These are phyloP conservation scores for Fagopyrum esculentum DNA, from an alignment of 148 eudicot genomes.

Conservation along the genomic window DNA sequence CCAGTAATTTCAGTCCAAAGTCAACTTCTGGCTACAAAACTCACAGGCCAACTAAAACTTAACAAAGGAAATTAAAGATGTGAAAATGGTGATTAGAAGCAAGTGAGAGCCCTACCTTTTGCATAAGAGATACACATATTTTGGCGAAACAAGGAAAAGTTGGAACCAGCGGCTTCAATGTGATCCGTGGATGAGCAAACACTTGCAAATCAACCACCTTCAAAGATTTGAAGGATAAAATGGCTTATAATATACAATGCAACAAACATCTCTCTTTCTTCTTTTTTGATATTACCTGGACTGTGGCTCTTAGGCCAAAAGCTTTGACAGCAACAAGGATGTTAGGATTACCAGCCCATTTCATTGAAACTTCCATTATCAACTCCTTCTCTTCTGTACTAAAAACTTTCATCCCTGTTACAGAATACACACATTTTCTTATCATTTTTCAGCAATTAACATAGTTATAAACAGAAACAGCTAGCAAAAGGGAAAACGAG, in stretches of 20 bases:
- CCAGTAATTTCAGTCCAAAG: conserved; percentile 83
- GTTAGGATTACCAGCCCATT: conserved; percentile 21
- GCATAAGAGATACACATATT: conserved; percentile 85
- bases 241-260: background rate
- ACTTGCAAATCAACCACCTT: conserved; percentile 94
- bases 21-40: conserved; percentile 90
- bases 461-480: background rate
- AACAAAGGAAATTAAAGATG: background rate
- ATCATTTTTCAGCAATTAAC: background rate
- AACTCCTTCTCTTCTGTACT: conserved; percentile 18
- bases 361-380: conserved; percentile 18
- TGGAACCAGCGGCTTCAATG: conserved; percentile 92
- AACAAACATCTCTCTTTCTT: background rate
- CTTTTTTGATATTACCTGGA: conserved; percentile 46
- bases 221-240: conserved; percentile 4
- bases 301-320: conserved; percentile 44
- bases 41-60: conserved; percentile 12
- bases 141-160: conserved; percentile 88
- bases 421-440: background rate
- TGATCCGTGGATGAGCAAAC: conserved; percentile 89
- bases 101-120: conserved; percentile 41
- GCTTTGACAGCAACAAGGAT: conserved; percentile 17
- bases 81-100: background rate
- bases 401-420: conserved; percentile 15
- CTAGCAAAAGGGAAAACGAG: background rate